Percentiles rank a stretch among this genome's conserved stretches.
Conservation (phyloP, 139 green algal genomes). For the Chlorella sp. region DNA sequence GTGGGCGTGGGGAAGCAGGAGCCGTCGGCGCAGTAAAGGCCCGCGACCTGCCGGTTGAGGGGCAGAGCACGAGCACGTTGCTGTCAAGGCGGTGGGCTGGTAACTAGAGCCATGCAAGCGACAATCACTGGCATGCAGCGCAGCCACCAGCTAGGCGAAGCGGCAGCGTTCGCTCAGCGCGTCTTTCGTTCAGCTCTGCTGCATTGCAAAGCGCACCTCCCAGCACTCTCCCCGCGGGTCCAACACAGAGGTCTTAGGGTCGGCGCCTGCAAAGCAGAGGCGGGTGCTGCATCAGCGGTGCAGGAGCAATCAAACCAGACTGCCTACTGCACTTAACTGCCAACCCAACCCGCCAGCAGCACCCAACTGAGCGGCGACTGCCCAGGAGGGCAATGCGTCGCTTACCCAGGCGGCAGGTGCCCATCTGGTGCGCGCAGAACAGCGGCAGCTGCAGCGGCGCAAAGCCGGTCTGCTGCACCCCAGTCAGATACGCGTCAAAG, state of each 20-base stretch:
- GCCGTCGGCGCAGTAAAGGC: slow-evolving; percentile 73
- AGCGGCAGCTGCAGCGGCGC: slow-evolving; percentile 43
- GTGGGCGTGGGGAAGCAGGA: slow-evolving; percentile 68
- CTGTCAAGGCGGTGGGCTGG: too few species aligned
- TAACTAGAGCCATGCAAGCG: too few species aligned
- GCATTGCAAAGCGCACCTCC: slow-evolving; percentile 47
- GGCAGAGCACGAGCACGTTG: too few species aligned
- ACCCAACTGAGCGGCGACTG: not conserved
- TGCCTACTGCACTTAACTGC: too few species aligned
- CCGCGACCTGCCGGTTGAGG: not conserved
- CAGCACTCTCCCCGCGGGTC: slow-evolving; percentile 71
- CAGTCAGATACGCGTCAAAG: slow-evolving; percentile 51
- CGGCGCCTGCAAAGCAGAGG: not conserved
- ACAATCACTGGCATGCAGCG: too few species aligned
- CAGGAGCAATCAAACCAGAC: too few species aligned
- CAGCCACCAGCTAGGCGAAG: too few species aligned
- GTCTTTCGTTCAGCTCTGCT: too few species aligned
- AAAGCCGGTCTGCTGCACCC: slow-evolving; percentile 28
- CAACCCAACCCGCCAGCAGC: not conserved
- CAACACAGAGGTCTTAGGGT: slow-evolving; percentile 49
- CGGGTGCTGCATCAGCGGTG: too few species aligned
- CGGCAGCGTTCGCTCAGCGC: too few species aligned
- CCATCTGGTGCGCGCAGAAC: slow-evolving; percentile 78
- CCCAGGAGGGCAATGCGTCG: too few species aligned
- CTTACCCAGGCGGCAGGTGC: slow-evolving; percentile 73